Conservation (phyloP, 768 basidiomycete genomes). For the Coprinopsis cinerea region DNA sequence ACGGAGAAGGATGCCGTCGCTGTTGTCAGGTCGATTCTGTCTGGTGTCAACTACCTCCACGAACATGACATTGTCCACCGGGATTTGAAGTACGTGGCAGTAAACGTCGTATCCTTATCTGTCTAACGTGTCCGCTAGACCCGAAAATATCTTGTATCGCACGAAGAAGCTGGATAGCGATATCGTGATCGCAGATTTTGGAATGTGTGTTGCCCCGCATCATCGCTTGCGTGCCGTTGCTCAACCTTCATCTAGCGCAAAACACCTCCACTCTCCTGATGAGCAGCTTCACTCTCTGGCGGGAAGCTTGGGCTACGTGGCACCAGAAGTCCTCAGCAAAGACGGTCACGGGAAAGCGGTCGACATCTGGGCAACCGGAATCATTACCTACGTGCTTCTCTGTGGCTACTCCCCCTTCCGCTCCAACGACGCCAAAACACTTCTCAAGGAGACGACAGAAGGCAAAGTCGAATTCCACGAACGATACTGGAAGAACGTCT, state of each 20-base stretch:
- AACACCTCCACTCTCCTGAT: constrained; percentile 67
- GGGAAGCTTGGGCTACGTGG: constrained; percentile 85
- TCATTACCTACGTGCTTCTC: constrained; percentile 92
- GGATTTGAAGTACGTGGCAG: constrained; percentile 71
- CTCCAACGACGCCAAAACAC: constrained; percentile 66
- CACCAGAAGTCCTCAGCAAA: constrained; percentile 81
- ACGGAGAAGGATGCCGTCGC: constrained; percentile 86
- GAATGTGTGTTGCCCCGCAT: constrained; percentile 90
- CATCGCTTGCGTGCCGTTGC: too few relatives aligned
- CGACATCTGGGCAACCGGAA: constrained; percentile 89
- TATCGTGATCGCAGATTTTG: constrained; percentile 95
- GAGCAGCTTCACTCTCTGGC: constrained; percentile 70
- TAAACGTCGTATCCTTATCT: constrained; percentile 3
- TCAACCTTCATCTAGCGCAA: constrained; percentile 47
- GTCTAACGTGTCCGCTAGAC: constrained; percentile 36
- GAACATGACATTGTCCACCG: constrained; percentile 92
- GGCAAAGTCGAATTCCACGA: constrained; percentile 90
- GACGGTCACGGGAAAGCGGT: constrained; percentile 89
- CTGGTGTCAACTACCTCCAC: constrained; percentile 86
- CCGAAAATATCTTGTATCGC: constrained; percentile 94
- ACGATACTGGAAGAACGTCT: constrained; percentile 90
- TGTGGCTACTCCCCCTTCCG: constrained; percentile 97
- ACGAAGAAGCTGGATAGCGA: constrained; percentile 72
- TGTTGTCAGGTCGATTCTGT: constrained; percentile 77
- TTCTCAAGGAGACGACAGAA: constrained; percentile 79